Conservation (phyloP, 2,329 filamentous ascomycete species). For the Alternaria arbusti region DNA sequence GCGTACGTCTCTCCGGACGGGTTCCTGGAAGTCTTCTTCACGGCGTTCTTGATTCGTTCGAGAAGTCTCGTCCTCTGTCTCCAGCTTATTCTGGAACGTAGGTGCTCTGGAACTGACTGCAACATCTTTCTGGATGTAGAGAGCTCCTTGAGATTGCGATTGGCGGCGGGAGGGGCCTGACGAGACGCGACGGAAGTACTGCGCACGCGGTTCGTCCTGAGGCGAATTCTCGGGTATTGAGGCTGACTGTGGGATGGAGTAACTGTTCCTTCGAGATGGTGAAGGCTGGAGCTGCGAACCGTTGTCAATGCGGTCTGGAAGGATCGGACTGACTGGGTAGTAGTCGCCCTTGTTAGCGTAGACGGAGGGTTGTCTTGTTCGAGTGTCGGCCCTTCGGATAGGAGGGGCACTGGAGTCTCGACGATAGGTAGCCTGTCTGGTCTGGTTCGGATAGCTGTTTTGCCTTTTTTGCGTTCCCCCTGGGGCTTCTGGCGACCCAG, state of each 20-base stretch:
- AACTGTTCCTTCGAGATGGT: constrained; percentile 2
- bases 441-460: constrained; percentile 21
- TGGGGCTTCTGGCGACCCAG: constrained; percentile 28
- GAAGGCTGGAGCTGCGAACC: constrained; percentile 6
- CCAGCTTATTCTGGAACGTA: background rate
- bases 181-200: background rate
- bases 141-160: background rate
- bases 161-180: background rate
- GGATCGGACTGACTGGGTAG: constrained; percentile 20
- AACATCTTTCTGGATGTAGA: background rate
- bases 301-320: constrained; percentile 10
- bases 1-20: background rate
- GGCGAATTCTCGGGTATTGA: constrained; percentile 7
- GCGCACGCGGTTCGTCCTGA: background rate
- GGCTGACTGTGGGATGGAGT: constrained; percentile 13
- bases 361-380: background rate
- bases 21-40: background rate
- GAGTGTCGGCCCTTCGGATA: constrained; percentile 13
- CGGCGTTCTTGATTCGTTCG: background rate
- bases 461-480: constrained; percentile 39
- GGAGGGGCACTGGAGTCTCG: background rate
- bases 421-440: constrained; percentile 8
- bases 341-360: constrained; percentile 15
- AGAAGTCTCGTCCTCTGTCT: background rate
- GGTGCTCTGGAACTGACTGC: background rate